Evolutionary conservation across 306 rosid genomes (phyloP).

Genomic region (Glycine tomentella): DNA sequence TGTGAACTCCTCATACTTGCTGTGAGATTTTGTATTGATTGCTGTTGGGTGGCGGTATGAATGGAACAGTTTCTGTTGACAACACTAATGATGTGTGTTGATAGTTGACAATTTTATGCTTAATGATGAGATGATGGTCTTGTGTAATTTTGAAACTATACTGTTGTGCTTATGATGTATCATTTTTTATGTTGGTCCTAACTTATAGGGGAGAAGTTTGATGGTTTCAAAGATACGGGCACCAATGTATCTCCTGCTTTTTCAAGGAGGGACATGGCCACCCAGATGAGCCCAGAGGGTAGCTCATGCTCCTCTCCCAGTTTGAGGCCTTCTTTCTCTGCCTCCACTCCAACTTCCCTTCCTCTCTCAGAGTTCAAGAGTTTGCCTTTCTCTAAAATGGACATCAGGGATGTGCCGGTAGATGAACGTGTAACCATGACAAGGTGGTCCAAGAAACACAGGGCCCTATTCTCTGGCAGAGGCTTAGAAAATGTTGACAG

Average conservation of each 20-base stretch:
- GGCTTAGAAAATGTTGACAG: constrained; percentile 67
- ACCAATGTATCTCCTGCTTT: constrained; percentile 70
- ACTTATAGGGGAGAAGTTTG: constrained; percentile 64
- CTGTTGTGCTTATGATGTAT: constrained; percentile 35
- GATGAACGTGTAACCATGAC: constrained; percentile 95
- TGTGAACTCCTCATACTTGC: background rate
- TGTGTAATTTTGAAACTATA: constrained; percentile 23
- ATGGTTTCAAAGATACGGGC: constrained; percentile 74
- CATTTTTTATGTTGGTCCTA: constrained; percentile 37
- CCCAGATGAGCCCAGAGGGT: constrained; percentile 97
- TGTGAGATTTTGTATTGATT: constrained; percentile 32
- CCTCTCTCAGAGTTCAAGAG: constrained; percentile 64
- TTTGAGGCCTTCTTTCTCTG: constrained; percentile 61
- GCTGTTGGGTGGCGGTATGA: constrained; percentile 53
- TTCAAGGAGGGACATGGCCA: constrained; percentile 98
- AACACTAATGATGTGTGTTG: background rate
- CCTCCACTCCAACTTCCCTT: constrained; percentile 63
- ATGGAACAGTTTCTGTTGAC: constrained; percentile 39
- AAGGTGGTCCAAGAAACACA: constrained; percentile 95
- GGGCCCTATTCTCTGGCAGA: constrained; percentile 71
- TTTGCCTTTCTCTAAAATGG: constrained; percentile 66
- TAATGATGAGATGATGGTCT: constrained; percentile 14
- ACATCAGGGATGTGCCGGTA: constrained; percentile 92
- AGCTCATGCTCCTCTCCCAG: constrained; percentile 80
- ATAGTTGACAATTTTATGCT: constrained; percentile 27